Evolutionary conservation across 1,284 basidiomycete genomes (phyloP), one percentile per base, ranked within the genome.

Genomic region (Naganishia liquefaciens): DNA sequence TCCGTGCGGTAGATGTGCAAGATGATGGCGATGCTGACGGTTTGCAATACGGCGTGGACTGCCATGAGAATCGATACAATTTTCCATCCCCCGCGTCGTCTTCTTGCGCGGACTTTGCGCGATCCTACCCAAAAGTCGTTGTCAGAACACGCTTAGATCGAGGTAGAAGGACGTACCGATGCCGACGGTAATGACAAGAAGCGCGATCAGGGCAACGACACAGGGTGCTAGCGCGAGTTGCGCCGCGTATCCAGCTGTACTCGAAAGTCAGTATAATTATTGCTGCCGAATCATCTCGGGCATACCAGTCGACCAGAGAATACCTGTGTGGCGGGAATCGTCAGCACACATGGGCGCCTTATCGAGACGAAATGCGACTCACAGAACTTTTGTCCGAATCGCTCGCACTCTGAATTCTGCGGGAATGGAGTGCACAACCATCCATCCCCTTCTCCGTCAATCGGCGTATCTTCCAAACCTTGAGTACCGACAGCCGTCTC

Each of bases 31-130:
- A 78, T 68, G 13, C 74, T 74, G 1, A 75, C 51, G 27, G 75
- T 65, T 64, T 78, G 78, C 2, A 79, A 65, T 2, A 74, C 27
- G 46, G 73, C 75, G 63, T 79, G 78, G 19, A 78, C 74, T 27
- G 73, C 57, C 76, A 77, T 78, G 1, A 77, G 75, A 13, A 70
- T 75, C 0, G 76, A 77, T 10, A 79, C 77, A 39, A 79, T 72
- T 69, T 78, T 78, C 78, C 78, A 79, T 44, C 77, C 76, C 49
- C 77, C 73, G 65, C 75, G 64, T 30, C 78, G 68, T 5, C 77
- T 75, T 55, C 73, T 70, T 5, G 77, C 78, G 50, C 78, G 68
- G n/a, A 75, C 74, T 3, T 73, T 74, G 19, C 74, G 68, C 40
- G 76, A 70, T 19, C 76, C 74, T 76, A 60, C 13, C n/a, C 44